These are phyloP conservation scores for Pontederia crassipes DNA, from an alignment of 176 grass and related monocot genomes.

Conservation along the genomic window DNA sequence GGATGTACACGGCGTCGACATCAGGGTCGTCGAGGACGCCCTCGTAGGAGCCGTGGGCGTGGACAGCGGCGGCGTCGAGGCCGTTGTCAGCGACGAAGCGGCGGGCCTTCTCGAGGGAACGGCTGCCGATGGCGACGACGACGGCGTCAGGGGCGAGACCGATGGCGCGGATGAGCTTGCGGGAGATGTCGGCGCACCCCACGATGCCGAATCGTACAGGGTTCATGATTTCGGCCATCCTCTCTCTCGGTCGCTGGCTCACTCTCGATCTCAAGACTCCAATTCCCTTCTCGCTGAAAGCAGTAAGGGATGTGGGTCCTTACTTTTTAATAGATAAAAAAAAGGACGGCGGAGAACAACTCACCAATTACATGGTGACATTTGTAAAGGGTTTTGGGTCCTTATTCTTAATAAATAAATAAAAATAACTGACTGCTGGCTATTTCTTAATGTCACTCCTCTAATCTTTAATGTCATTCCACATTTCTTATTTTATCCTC, in stretches of 20 bases:
- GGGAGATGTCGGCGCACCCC: conserved; percentile 17
- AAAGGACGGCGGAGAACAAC: no score
- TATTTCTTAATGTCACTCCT: no score
- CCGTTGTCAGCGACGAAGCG: conserved; percentile 14
- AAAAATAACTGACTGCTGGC: no score
- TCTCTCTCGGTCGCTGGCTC: background rate
- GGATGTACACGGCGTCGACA: conserved; percentile 14
- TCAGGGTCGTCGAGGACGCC: conserved; percentile 14
- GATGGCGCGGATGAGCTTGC: conserved; percentile 22
- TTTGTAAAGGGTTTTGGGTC: no score
- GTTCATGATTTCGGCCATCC: background rate
- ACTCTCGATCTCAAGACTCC: no score
- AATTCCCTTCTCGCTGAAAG: no score
- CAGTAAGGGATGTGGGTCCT: no score
- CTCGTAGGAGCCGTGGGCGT: conserved; percentile 14
- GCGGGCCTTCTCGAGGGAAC: conserved; percentile 19
- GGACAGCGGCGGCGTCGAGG: conserved; percentile 1
- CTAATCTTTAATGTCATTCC: no score
- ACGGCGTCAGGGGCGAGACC: background rate
- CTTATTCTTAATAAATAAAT: no score
- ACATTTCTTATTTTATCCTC: no score
- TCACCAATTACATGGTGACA: no score
- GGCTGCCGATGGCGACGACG: conserved; percentile 18
- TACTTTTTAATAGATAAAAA: no score
- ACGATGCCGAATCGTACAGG: conserved; percentile 21